Conservation (phyloP, 768 basidiomycete genomes). For the Russula abietina region DNA sequence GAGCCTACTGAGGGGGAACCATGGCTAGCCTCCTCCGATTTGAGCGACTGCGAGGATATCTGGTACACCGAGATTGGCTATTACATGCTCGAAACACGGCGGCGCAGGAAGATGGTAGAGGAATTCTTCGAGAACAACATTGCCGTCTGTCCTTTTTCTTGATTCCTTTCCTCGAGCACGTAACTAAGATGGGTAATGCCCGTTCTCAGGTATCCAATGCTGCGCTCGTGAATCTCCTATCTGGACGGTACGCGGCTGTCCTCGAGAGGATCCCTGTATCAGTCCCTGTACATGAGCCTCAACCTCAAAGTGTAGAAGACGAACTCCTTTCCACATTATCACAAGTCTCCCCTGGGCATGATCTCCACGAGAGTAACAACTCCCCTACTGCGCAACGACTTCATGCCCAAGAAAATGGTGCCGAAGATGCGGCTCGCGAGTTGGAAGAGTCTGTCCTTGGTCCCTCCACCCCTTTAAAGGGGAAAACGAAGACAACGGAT, state of each 20-base stretch:
- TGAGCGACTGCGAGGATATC: conserved; percentile 74
- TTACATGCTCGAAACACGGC: conserved; percentile 66
- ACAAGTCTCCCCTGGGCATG: conserved; percentile 33
- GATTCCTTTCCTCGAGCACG: not conserved
- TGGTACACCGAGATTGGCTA: conserved; percentile 66
- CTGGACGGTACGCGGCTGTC: conserved; percentile 50
- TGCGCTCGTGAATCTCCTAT: conserved; percentile 51
- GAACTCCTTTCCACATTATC: conserved; percentile 35
- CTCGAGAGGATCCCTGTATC: conserved; percentile 42
- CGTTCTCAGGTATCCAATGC: conserved; percentile 60
- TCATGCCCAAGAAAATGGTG: conserved; percentile 30
- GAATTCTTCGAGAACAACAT: conserved; percentile 66
- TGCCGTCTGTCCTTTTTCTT: conserved; percentile 40
- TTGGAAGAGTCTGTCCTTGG: conserved; percentile 52
- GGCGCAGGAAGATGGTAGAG: conserved; percentile 65
- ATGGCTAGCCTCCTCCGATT: conserved; percentile 60
- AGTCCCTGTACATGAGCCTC: conserved; percentile 30
- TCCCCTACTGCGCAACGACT: conserved; percentile 20
- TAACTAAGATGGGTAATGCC: conserved; percentile 8
- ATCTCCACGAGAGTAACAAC: conserved; percentile 24
- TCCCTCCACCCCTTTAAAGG: conserved; percentile 27
- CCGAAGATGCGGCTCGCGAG: conserved; percentile 54
- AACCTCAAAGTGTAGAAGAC: conserved; percentile 32
- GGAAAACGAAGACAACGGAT: conserved; percentile 48
- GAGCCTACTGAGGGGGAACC: conserved; percentile 38